Base-by-base conservation (phyloP, 2,329 filamentous ascomycete genomes). In the Hypoxylon sp. region DNA sequence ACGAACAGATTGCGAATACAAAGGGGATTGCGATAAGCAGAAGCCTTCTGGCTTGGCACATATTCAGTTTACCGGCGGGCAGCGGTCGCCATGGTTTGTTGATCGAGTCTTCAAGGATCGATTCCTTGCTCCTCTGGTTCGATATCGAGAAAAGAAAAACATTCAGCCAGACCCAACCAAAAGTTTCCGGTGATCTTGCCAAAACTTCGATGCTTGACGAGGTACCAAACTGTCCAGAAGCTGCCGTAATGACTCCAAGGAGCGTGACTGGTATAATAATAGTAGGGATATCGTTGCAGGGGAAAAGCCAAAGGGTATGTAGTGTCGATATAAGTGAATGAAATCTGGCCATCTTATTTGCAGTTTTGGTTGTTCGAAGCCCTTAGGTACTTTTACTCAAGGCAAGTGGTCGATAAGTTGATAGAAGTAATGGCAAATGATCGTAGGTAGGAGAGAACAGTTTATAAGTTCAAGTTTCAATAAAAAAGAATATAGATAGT, bases 71-170 rank as follows among this genome's bases (percentile, higher is more conserved):
- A 0, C 42, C 44, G 1, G 59, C 49, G 1, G 64, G 59, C 2
- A 68, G 47, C 0, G 65, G 66, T 2, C 66, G 55, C 65, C 66
- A 68, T 1, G 65, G 66, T 30, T 68, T 68, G 42, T 68, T 68
- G 6, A 60, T 27, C 0, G 34, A 7, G 35, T 68, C 66, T 13
- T 68, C 66, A 3, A 56, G 20, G 3, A 67, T 38, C 0, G 64
- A 60, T 3, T 52, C 58, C 0, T 49, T 26, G 1, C 60, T 45
- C 0, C 66, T 55, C 31, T 68, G 65, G 34, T 68, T 68, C 5
- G 64, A 60, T 2, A 52, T 29, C 25, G 46, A 30, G n/a, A 46
- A 46, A 4, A 12, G n/a, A 2, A 52, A 15, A 5, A 27, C 4
- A 9, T 47, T 45, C n/a, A 11, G n/a, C 38, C 38, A 43, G 27